Evolutionary conservation across 805 yeast genomes (phyloP).

Genomic region (Yarrowia sp.): DNA sequence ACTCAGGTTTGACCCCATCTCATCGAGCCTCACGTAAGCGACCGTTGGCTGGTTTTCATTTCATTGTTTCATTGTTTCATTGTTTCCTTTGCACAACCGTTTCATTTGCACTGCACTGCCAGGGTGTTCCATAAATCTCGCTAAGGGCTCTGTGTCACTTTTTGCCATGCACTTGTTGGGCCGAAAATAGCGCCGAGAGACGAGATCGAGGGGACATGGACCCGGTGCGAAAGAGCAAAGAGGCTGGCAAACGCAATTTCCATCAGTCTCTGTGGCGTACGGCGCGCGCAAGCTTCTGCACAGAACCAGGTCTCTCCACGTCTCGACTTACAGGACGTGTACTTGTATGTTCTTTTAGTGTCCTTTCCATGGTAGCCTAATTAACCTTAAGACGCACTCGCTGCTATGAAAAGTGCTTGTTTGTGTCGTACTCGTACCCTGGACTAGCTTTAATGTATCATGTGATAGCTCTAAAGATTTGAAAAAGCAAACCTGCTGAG

Average conservation of each 20-base stretch:
- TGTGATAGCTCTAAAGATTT: background rate
- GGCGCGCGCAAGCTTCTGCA: no score
- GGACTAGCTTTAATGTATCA: constrained; percentile 20
- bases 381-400: constrained; percentile 3
- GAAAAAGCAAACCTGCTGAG: constrained; percentile 10
- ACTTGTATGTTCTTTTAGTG: background rate
- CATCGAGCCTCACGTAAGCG: no score
- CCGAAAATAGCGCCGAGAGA: background rate
- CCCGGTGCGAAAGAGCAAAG: background rate
- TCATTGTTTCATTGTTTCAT: no score
- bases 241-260: background rate
- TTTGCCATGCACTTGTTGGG: background rate
- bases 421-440: no score
- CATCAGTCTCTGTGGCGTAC: background rate
- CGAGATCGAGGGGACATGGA: background rate
- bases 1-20: no score
- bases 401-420: background rate
- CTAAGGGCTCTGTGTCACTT: background rate
- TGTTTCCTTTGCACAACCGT: no score
- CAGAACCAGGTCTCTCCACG: no score
- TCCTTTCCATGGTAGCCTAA: constrained; percentile 12
- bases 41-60: no score
- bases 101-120: no score
- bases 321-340: no score
- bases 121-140: background rate